Percentiles rank a stretch among this genome's conserved stretches.
These are phyloP conservation scores for Parathielavia hyrcaniae DNA, from an alignment of 495 filamentous ascomycete genomes.

Conservation along the genomic window DNA sequence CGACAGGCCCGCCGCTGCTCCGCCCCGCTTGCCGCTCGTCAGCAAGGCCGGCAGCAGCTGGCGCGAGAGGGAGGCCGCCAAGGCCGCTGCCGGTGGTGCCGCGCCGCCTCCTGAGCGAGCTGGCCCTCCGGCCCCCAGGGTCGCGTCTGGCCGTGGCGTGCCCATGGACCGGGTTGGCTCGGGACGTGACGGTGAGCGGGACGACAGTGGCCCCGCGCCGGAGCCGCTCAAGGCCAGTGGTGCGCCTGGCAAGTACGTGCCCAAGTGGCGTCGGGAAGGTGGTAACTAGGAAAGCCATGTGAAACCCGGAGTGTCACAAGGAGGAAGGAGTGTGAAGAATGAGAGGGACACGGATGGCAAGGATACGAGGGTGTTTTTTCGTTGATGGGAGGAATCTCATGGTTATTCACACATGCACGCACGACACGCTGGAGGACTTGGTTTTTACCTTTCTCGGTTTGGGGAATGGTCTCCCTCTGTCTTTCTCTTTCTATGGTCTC, in stretches of 20 bases:
- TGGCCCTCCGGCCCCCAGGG: slow-evolving; percentile 20
- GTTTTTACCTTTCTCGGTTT: not conserved
- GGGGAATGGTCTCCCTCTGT: not conserved
- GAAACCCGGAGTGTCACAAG: too few species aligned
- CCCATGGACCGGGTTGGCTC: slow-evolving; percentile 31
- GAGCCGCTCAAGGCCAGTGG: slow-evolving; percentile 42
- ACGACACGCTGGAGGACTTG: not conserved
- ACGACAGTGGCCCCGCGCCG: slow-evolving; percentile 26
- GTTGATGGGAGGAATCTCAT: not conserved
- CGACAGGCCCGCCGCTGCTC: slow-evolving; percentile 47
- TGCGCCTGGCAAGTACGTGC: slow-evolving; percentile 43
- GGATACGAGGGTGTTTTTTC: not conserved
- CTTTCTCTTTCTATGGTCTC: not conserved
- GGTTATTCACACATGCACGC: not conserved
- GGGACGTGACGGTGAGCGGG: slow-evolving; percentile 27
- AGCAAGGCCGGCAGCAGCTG: slow-evolving; percentile 65
- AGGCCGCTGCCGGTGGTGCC: slow-evolving; percentile 25
- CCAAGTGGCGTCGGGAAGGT: slow-evolving; percentile 33
- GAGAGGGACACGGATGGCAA: not conserved
- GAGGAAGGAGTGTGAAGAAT: not conserved
- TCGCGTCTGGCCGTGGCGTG: slow-evolving; percentile 26
- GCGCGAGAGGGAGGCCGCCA: slow-evolving; percentile 79
- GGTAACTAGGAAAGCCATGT: slow-evolving; percentile 1
- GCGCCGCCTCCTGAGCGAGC: slow-evolving; percentile 21
- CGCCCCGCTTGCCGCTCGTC: slow-evolving; percentile 63